These are phyloP conservation scores for Fusarium nisikadoi DNA, from an alignment of 2,329 filamentous ascomycete genomes.

Conservation along the genomic window DNA sequence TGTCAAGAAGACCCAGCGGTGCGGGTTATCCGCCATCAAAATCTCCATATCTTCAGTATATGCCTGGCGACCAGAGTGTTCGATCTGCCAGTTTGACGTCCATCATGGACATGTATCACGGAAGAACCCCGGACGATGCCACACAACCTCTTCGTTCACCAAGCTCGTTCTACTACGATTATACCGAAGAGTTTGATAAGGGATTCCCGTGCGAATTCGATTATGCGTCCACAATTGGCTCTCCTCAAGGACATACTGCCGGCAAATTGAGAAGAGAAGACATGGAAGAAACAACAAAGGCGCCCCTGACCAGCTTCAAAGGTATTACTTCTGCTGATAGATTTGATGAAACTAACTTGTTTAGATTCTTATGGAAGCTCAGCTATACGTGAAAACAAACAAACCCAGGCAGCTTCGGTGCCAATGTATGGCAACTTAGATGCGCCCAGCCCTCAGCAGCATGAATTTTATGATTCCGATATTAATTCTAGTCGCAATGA, in stretches of 20 bases:
- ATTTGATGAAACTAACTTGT: background rate
- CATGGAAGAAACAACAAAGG: constrained; percentile 1
- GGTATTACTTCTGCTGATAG: background rate
- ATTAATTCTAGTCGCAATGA: background rate
- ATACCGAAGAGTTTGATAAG: constrained; percentile 61
- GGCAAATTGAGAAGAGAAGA: constrained; percentile 43
- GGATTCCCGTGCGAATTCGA: constrained; percentile 32
- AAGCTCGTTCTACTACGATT: constrained; percentile 62
- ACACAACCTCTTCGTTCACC: constrained; percentile 45
- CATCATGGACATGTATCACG: constrained; percentile 60
- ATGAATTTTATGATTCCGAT: background rate
- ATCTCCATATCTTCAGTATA: constrained; percentile 46
- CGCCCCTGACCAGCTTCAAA: background rate
- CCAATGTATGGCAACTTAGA: background rate
- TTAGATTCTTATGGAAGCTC: background rate
- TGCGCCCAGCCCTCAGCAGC: background rate
- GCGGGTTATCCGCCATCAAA: constrained; percentile 43
- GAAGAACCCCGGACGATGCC: constrained; percentile 40
- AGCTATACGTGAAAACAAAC: background rate
- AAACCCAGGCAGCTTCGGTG: background rate
- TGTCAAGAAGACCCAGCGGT: constrained; percentile 52
- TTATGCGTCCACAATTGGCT: constrained; percentile 44
- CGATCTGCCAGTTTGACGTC: constrained; percentile 63
- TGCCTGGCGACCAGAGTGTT: constrained; percentile 51
- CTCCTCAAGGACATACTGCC: constrained; percentile 45